A percentile compares a stretch with the other conserved stretches of the same genome.
Evolutionary conservation across 2,329 filamentous ascomycete genomes (phyloP).

Genomic region (Xylaria digitata): DNA sequence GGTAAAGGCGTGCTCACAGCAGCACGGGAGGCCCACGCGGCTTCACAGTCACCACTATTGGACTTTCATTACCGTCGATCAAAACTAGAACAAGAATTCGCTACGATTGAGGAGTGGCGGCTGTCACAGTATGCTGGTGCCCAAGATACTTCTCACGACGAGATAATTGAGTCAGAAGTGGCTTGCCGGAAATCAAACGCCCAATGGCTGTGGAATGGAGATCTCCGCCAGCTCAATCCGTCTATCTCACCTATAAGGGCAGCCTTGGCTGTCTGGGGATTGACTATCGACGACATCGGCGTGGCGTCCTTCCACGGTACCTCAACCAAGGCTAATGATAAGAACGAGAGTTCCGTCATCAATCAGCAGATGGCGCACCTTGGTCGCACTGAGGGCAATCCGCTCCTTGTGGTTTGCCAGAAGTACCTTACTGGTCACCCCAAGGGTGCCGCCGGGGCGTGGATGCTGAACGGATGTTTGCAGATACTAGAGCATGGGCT

Average conservation of each 20-base stretch:
- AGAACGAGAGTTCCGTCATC: conserved; percentile 98
- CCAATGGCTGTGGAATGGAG: conserved; percentile 91
- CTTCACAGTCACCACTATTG: conserved; percentile 92
- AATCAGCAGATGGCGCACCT: conserved; percentile 96
- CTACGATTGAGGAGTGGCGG: conserved; percentile 95
- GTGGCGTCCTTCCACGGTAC: conserved; percentile 99
- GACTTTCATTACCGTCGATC: conserved; percentile 97
- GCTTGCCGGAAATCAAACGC: conserved; percentile 91
- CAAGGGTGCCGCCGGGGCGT: conserved; percentile 98
- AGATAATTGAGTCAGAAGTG: conserved; percentile 89
- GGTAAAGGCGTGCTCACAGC: conserved; percentile 97
- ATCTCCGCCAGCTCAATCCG: conserved; percentile 96
- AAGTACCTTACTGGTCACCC: conserved; percentile 99
- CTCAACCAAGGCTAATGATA: conserved; percentile 98
- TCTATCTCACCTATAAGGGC: conserved; percentile 95
- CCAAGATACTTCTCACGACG: conserved; percentile 63
- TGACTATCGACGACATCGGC: conserved; percentile 93
- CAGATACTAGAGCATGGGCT: conserved; percentile 94
- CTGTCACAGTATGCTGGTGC: conserved; percentile 82
- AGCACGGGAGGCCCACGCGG: conserved; percentile 87
- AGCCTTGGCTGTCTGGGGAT: conserved; percentile 95
- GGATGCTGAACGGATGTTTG: conserved; percentile 99
- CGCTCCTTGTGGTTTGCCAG: conserved; percentile 96
- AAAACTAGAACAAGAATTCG: conserved; percentile 92
- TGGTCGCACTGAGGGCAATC: conserved; percentile 95